Conservation (phyloP, 208 protist species). For the Wallacemonas sp. region DNA sequence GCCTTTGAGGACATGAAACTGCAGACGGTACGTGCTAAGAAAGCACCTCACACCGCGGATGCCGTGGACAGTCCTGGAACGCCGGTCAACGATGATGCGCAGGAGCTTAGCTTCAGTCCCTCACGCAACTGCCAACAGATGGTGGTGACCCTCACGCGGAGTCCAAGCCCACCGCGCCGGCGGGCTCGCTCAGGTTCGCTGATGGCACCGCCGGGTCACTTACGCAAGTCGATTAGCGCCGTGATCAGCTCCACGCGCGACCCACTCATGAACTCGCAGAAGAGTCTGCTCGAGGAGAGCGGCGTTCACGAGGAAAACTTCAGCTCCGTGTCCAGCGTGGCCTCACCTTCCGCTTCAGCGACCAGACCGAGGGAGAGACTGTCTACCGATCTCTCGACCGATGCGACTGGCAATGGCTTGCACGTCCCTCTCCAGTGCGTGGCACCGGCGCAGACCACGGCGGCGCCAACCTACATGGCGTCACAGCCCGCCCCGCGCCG, state of each 20-base stretch:
- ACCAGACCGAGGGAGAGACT: too few relatives aligned
- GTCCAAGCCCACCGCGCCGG: not conserved
- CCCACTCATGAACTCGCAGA: conserved; percentile 6
- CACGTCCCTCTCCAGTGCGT: not conserved
- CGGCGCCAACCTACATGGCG: not conserved
- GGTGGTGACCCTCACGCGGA: not conserved
- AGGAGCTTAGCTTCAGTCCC: conserved; percentile 5
- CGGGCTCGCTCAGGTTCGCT: not conserved
- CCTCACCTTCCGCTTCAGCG: not conserved
- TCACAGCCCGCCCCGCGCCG: not conserved
- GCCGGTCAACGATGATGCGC: not conserved
- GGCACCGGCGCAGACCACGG: not conserved
- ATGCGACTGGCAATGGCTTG: not conserved
- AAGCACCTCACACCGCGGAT: too few relatives aligned
- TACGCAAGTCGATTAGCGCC: conserved; percentile 1
- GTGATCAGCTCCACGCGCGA: not conserved
- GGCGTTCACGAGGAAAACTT: not conserved
- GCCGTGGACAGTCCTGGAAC: too few relatives aligned
- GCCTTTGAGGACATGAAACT: conserved; percentile 5
- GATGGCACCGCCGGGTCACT: not conserved
- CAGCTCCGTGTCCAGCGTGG: not conserved
- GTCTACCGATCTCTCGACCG: not conserved
- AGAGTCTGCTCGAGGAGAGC: too few relatives aligned
- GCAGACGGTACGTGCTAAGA: not conserved
- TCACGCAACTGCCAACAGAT: not conserved